Conservation (phyloP, 495 filamentous ascomycete species). For the Astrocystis sublimbata region DNA sequence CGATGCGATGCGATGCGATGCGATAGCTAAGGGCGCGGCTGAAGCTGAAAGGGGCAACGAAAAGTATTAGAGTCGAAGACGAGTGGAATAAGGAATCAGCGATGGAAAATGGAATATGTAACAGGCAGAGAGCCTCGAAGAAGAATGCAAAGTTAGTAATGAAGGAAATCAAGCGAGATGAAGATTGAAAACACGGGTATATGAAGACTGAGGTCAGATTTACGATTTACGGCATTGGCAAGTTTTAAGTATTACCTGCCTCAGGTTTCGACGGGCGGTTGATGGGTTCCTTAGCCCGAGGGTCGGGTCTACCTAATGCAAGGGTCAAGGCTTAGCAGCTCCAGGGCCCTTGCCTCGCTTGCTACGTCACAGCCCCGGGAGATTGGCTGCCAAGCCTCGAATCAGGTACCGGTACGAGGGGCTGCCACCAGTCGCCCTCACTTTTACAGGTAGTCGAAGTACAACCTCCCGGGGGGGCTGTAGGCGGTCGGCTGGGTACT, state of each 20-base stretch:
- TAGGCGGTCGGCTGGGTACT: too few relatives aligned
- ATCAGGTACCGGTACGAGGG: too few relatives aligned
- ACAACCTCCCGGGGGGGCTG: too few relatives aligned
- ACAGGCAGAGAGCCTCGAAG: neutral
- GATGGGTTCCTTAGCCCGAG: neutral
- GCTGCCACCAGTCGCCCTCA: too few relatives aligned
- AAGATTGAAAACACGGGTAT: neutral
- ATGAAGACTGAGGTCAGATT: too few relatives aligned
- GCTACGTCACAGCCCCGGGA: neutral
- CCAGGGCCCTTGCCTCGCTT: neutral
- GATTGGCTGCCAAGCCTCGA: conserved; percentile 1
- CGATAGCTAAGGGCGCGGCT: too few relatives aligned
- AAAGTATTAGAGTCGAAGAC: neutral
- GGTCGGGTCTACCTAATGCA: neutral
- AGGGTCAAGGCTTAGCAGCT: neutral
- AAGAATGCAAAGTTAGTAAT: neutral
- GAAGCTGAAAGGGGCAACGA: neutral
- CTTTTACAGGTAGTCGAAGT: too few relatives aligned
- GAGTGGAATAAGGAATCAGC: neutral
- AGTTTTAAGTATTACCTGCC: conserved; percentile 6
- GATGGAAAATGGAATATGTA: neutral
- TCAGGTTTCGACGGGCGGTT: too few relatives aligned
- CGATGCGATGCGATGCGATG: too few relatives aligned
- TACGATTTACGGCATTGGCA: neutral
- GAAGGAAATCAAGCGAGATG: neutral